These are phyloP conservation scores for Nicotiana rustica DNA, from an alignment of 305 asterid species.

Conservation along the genomic window DNA sequence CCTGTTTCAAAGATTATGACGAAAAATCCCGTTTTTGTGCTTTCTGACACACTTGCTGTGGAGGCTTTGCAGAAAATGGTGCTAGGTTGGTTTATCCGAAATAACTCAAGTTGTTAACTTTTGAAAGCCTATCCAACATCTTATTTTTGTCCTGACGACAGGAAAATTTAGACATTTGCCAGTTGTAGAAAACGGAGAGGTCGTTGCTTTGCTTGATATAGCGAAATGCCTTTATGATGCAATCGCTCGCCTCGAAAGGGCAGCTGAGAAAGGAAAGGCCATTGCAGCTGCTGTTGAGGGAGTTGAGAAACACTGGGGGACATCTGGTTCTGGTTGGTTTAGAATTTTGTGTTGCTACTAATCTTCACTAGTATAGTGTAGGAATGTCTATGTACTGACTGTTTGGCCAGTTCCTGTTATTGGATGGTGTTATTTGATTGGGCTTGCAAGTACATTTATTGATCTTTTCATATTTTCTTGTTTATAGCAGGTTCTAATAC, in stretches of 20 bases:
- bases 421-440: constrained; percentile 6
- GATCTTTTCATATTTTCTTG: neutral
- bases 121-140: neutral
- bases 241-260: constrained; percentile 95
- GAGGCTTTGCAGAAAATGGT: constrained; percentile 99
- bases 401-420: constrained; percentile 18
- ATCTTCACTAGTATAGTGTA: constrained; percentile 22
- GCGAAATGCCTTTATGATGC: constrained; percentile 97
- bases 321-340: constrained; percentile 82
- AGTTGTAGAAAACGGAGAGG: constrained; percentile 96
- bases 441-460: neutral
- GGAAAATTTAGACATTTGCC: constrained; percentile 98
- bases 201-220: constrained; percentile 91
- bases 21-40: constrained; percentile 91
- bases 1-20: constrained; percentile 96
- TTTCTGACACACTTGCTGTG: constrained; percentile 96
- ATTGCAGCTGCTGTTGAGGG: constrained; percentile 99
- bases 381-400: neutral
- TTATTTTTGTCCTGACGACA: constrained; percentile 42
- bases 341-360: constrained; percentile 35
- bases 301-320: constrained; percentile 98
- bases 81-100: constrained; percentile 61
- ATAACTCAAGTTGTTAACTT: neutral
- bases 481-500: constrained; percentile 50
- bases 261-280: constrained; percentile 98